Evolutionary conservation across 441 rosid genomes (phyloP).

Genomic region (Cnidoscolus chayamansa): DNA sequence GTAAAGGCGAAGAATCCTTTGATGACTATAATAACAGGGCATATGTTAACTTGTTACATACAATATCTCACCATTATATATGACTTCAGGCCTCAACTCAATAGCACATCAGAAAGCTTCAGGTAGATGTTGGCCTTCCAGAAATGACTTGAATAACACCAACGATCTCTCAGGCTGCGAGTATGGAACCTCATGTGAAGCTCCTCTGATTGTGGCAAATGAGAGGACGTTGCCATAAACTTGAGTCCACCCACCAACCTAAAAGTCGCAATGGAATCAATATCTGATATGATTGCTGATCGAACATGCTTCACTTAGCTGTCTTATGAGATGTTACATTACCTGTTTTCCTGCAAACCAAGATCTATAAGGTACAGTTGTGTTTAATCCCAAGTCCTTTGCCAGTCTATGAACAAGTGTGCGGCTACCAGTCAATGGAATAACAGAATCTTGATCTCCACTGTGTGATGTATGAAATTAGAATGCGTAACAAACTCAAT

Average conservation of each 20-base stretch:
- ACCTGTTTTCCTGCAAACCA: constrained; percentile 98
- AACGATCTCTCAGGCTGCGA: constrained; percentile 95
- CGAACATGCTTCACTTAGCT: background rate
- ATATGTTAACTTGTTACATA: background rate
- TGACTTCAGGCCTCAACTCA: background rate
- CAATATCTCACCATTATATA: background rate
- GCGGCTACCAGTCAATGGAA: constrained; percentile 88
- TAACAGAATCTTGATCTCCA: constrained; percentile 97
- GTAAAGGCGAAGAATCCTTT: background rate
- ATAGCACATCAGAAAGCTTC: constrained; percentile 50
- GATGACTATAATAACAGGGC: background rate
- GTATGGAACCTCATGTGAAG: constrained; percentile 92
- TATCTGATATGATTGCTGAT: background rate
- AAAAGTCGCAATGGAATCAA: constrained; percentile 14
- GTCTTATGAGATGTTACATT: constrained; percentile 1
- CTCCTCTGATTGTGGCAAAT: constrained; percentile 94
- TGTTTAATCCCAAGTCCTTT: constrained; percentile 51
- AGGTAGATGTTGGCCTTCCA: constrained; percentile 60
- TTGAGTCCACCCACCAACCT: constrained; percentile 99
- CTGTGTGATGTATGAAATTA: constrained; percentile 30
- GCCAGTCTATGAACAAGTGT: constrained; percentile 65
- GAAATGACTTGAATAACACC: constrained; percentile 69
- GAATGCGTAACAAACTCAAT: background rate
- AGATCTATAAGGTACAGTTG: constrained; percentile 75
- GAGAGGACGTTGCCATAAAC: constrained; percentile 72